Conservation (phyloP, 2,329 filamentous ascomycete species). For the Neoarthrinium moseri region DNA sequence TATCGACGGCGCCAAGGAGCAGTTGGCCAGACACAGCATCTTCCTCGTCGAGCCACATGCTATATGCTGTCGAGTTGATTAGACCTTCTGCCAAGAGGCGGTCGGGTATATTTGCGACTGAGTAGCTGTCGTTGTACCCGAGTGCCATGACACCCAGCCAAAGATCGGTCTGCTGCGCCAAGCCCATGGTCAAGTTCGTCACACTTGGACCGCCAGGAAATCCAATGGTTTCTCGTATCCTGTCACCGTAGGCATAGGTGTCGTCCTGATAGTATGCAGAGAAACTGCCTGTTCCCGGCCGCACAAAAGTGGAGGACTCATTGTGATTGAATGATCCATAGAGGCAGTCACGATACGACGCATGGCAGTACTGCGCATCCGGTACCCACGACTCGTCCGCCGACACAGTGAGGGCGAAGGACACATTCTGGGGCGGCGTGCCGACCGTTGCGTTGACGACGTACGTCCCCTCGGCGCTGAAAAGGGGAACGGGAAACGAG, state of each 20-base stretch:
- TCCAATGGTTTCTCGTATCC: constrained; percentile 25
- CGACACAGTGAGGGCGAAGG: constrained; percentile 23
- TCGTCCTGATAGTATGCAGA: constrained; percentile 10
- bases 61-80: constrained; percentile 27
- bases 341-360: constrained; percentile 12
- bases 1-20: constrained; percentile 31
- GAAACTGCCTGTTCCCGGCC: constrained; percentile 12
- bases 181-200: constrained; percentile 26
- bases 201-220: constrained; percentile 20
- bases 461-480: constrained; percentile 5
- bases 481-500: constrained; percentile 3
- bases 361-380: constrained; percentile 12
- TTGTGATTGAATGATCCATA: constrained; percentile 24
- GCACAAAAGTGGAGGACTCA: constrained; percentile 18
- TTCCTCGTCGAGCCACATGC: constrained; percentile 30
- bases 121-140: constrained; percentile 22
- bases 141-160: constrained; percentile 27
- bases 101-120: constrained; percentile 20
- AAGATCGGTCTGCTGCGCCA: constrained; percentile 15
- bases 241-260: constrained; percentile 16
- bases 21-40: constrained; percentile 24
- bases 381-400: constrained; percentile 26
- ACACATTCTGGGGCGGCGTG: constrained; percentile 25
- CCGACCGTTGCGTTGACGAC: constrained; percentile 12
- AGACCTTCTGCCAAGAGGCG: constrained; percentile 22